Evolutionary conservation across 192 early-diverging fungal species (phyloP).

Genomic region (Coemansia sp.): DNA sequence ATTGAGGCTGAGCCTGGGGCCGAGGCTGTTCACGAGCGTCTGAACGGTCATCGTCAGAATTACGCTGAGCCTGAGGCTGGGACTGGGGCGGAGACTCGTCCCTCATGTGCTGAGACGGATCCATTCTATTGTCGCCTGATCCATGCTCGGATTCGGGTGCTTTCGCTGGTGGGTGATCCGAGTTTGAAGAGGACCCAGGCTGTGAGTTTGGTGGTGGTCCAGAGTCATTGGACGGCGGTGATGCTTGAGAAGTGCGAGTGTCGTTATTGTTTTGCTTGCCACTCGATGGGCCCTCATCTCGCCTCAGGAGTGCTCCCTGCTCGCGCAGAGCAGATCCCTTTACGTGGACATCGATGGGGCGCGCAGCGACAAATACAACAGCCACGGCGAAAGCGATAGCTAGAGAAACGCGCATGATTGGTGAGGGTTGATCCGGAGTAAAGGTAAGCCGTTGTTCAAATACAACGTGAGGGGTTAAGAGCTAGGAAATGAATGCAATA

Average conservation of each 20-base stretch:
- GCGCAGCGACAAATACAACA: slow-evolving; percentile 2
- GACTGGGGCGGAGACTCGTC: neutral
- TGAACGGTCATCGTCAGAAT: neutral
- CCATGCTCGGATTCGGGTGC: slow-evolving; percentile 2
- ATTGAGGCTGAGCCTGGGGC: slow-evolving; percentile 3
- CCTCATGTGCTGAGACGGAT: slow-evolving; percentile 7
- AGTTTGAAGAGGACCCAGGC: neutral
- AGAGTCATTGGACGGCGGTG: neutral
- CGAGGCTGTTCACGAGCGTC: slow-evolving; percentile 3
- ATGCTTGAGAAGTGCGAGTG: neutral
- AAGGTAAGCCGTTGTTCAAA: neutral
- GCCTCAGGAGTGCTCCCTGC: neutral
- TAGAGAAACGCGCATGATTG: slow-evolving; percentile 4
- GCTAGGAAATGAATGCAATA: neutral
- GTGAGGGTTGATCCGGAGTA: neutral
- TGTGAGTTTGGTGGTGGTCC: neutral
- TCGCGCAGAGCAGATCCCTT: neutral
- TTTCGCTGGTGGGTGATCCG: slow-evolving; percentile 1
- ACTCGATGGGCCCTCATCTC: neutral
- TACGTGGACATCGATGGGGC: neutral
- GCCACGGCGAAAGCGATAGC: neutral
- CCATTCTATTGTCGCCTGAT: neutral
- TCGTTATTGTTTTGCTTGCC: neutral
- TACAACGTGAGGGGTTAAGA: neutral
- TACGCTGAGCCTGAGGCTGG: slow-evolving; percentile 1